phyloP scores from a whole-genome alignment of 202 grass and related monocot genomes.

The Setaria italica region DNA sequence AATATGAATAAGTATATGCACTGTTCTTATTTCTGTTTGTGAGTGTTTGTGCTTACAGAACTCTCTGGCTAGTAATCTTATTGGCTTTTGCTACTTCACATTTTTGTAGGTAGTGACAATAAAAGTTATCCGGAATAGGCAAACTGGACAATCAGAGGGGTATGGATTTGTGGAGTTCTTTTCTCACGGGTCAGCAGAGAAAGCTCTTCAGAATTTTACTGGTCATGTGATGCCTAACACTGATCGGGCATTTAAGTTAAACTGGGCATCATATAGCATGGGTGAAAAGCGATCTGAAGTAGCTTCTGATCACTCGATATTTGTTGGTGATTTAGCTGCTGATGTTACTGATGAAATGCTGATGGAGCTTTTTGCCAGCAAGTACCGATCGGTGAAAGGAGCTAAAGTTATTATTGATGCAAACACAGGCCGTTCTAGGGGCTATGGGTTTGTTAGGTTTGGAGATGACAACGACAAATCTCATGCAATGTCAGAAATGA shows the following conservation, averaged over 20 bases:
- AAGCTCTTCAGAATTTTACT: conserved; percentile 67
- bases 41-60: conserved; percentile 3
- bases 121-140: conserved; percentile 83
- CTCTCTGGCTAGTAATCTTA: conserved; percentile 9
- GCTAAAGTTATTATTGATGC: conserved; percentile 88
- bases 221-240: conserved; percentile 89
- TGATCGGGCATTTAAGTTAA: conserved; percentile 75
- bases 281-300: conserved; percentile 72
- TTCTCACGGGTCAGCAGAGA: conserved; percentile 69
- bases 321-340: conserved; percentile 84
- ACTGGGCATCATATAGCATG: conserved; percentile 85
- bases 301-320: conserved; percentile 75
- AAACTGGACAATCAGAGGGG: conserved; percentile 67
- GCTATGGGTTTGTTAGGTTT: conserved; percentile 85
- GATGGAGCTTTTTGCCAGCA: conserved; percentile 68
- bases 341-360: conserved; percentile 82
- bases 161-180: conserved; percentile 89
- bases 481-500: conserved; percentile 79
- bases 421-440: conserved; percentile 80
- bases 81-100: conserved; percentile 1
- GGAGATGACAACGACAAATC: conserved; percentile 72
- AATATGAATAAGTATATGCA: background rate
- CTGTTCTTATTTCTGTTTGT: background rate
- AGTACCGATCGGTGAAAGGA: conserved; percentile 73
- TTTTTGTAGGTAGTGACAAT: conserved; percentile 65